These are phyloP conservation scores for Echium plantagineum DNA, from an alignment of 257 asterid genomes.

Conservation along the genomic window DNA sequence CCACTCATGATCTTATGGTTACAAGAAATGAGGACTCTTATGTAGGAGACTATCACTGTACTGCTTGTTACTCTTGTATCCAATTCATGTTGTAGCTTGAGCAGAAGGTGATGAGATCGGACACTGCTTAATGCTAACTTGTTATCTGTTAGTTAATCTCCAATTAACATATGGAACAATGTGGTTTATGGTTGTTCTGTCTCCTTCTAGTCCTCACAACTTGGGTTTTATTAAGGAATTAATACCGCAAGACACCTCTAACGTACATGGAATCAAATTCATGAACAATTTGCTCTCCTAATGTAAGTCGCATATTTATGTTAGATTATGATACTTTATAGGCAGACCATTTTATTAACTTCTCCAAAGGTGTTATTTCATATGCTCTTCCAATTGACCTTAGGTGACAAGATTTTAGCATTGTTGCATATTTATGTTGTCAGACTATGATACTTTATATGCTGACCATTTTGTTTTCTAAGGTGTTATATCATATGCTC, in stretches of 20 bases:
- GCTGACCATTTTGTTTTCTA: background rate
- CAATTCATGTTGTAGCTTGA: background rate
- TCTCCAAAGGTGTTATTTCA: background rate
- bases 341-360: background rate
- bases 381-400: background rate
- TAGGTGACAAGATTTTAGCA: slow-evolving; percentile 13
- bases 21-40: background rate
- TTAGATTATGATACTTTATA: background rate
- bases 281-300: background rate
- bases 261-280: background rate
- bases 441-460: background rate
- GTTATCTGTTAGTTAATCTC: background rate
- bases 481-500: background rate
- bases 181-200: background rate
- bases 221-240: background rate
- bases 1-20: background rate
- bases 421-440: background rate
- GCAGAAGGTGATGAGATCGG: background rate
- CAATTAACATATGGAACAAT: background rate
- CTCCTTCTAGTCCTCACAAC: background rate
- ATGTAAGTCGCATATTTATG: background rate
- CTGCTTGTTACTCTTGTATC: background rate
- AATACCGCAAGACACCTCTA: background rate
- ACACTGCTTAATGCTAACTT: background rate
- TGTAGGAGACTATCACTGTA: background rate